Percentiles rank a stretch among this genome's conserved stretches.
phyloP scores from a whole-genome alignment of 2,329 filamentous ascomycete species.

The Beauveria caledonica region DNA sequence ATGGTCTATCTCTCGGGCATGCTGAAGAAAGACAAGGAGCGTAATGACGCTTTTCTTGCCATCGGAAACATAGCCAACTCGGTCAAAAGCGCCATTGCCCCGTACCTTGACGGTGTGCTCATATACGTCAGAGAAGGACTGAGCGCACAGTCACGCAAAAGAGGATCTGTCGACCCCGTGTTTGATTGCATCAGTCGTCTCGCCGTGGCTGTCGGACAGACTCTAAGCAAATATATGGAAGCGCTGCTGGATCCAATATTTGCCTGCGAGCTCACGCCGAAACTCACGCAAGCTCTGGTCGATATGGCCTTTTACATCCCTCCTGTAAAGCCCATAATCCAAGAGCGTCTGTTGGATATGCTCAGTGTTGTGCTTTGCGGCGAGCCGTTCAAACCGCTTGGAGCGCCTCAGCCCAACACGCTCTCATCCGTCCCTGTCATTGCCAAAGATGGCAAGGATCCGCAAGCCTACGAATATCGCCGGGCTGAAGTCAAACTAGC shows the following conservation, averaged over 20 bases:
- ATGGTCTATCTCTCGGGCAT: conserved; percentile 95
- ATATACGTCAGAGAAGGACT: conserved; percentile 90
- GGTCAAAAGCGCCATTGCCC: conserved; percentile 88
- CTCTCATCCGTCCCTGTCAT: conserved; percentile 74
- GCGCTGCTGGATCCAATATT: conserved; percentile 93
- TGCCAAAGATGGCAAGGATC: conserved; percentile 79
- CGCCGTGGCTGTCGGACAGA: conserved; percentile 89
- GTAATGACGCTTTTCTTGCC: conserved; percentile 88
- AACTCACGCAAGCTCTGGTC: conserved; percentile 87
- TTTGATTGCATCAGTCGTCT: conserved; percentile 98
- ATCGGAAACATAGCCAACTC: conserved; percentile 96
- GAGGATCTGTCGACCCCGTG: conserved; percentile 65
- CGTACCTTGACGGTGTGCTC: conserved; percentile 89
- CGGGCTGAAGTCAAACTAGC: conserved; percentile 88
- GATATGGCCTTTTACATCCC: conserved; percentile 99
- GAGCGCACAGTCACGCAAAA: conserved; percentile 64
- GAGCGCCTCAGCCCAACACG: conserved; percentile 78
- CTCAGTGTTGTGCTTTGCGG: conserved; percentile 89
- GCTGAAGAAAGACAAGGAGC: conserved; percentile 88
- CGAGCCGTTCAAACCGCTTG: conserved; percentile 83
- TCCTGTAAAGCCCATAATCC: conserved; percentile 84
- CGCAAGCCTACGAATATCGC: conserved; percentile 67
- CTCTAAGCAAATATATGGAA: conserved; percentile 97
- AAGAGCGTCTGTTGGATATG: conserved; percentile 89
- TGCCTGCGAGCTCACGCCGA: conserved; percentile 87